These are phyloP conservation scores for Solanum etuberosum DNA, from an alignment of 257 asterid species.

Conservation along the genomic window DNA sequence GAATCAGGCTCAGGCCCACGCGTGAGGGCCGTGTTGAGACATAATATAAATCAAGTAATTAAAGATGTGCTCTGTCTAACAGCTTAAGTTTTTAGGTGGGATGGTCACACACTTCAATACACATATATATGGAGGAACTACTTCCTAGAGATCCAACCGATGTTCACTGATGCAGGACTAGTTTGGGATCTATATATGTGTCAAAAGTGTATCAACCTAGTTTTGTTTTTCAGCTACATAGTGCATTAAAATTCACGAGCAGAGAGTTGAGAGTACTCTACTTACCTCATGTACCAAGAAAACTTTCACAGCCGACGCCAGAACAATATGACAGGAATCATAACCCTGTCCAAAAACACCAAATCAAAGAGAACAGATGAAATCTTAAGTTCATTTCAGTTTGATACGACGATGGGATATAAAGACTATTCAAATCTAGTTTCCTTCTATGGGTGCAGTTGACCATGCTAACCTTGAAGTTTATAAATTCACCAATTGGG, in stretches of 20 bases:
- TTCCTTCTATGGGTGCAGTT: background rate
- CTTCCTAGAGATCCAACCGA: background rate
- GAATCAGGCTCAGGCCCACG: background rate
- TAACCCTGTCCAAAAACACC: conserved; percentile 49
- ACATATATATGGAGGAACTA: background rate
- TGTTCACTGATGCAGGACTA: background rate
- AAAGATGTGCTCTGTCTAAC: background rate
- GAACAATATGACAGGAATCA: conserved; percentile 46
- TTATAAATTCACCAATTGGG: conserved; percentile 47
- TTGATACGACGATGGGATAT: background rate
- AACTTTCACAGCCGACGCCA: conserved; percentile 66
- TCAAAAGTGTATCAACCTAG: background rate
- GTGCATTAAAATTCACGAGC: background rate
- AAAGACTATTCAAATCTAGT: background rate
- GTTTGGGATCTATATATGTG: background rate
- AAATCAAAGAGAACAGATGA: background rate
- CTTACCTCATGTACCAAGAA: conserved; percentile 87
- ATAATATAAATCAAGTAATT: background rate
- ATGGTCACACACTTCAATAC: background rate
- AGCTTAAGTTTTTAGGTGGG: background rate
- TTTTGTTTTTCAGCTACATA: background rate
- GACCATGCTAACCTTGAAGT: conserved; percentile 50
- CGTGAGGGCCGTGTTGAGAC: background rate
- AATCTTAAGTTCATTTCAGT: conserved; percentile 2
- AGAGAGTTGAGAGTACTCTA: background rate